A percentile compares a stretch with the other conserved stretches of the same genome.
These are phyloP conservation scores for Suhomyces kilbournensis DNA, from an alignment of 805 yeast species.

Conservation along the genomic window DNA sequence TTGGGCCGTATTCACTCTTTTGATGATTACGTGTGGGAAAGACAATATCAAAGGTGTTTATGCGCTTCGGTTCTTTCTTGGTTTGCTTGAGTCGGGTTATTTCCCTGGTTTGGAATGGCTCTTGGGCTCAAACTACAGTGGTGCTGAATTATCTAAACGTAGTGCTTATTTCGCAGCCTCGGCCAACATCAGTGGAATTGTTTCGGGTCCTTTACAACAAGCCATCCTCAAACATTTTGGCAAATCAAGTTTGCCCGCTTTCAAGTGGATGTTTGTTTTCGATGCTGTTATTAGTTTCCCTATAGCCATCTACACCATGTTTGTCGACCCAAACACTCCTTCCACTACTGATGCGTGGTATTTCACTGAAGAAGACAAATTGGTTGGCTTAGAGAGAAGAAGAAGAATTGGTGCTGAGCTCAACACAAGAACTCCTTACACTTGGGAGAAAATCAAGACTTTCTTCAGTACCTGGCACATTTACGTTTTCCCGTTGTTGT, in stretches of 20 bases:
- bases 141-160: constrained; percentile 33
- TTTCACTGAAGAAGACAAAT: constrained; percentile 40
- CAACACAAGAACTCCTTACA: constrained; percentile 40
- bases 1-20: constrained; percentile 44
- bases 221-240: constrained; percentile 18
- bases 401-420: constrained; percentile 34
- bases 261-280: constrained; percentile 47
- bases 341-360: constrained; percentile 43
- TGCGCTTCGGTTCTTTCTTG: constrained; percentile 38
- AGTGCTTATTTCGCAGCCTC: constrained; percentile 34
- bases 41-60: constrained; percentile 24
- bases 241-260: constrained; percentile 24
- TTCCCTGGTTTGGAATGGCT: constrained; percentile 49
- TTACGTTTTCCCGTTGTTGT: constrained; percentile 40
- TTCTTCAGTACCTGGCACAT: constrained; percentile 51
- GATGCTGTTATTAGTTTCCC: constrained; percentile 41
- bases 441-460: constrained; percentile 36
- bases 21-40: constrained; percentile 29
- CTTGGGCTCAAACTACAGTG: constrained; percentile 33
- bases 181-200: constrained; percentile 32
- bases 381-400: constrained; percentile 46
- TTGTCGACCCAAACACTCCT: constrained; percentile 48
- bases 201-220: constrained; percentile 40
- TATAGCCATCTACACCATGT: constrained; percentile 41
- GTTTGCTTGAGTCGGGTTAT: constrained; percentile 47